These are phyloP conservation scores for Ceratocystis alfenasii DNA, from an alignment of 2,329 filamentous ascomycete genomes.

Conservation along the genomic window DNA sequence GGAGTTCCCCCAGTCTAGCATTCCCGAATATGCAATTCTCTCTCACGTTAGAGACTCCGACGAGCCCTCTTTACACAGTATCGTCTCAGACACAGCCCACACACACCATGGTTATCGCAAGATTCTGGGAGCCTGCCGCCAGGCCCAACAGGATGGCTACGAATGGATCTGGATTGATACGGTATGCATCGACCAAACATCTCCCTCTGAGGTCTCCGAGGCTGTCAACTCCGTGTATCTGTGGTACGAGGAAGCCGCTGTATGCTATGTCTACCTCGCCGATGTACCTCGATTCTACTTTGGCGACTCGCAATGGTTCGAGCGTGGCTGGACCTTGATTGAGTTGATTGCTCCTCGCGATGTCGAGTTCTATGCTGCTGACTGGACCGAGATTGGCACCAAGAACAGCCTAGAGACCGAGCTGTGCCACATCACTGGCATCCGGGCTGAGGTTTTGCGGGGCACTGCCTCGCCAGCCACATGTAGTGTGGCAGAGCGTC, in stretches of 20 bases:
- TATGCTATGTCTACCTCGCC: conserved; percentile 27
- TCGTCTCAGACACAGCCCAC: conserved; percentile 21
- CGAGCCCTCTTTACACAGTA: conserved; percentile 26
- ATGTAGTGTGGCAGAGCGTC: conserved; percentile 24
- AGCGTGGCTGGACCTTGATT: conserved; percentile 27
- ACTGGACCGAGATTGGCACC: conserved; percentile 27
- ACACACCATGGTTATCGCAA: conserved; percentile 23
- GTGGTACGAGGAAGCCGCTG: conserved; percentile 26
- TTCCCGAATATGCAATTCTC: conserved; percentile 28
- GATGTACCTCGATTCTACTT: conserved; percentile 24
- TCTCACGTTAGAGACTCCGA: conserved; percentile 29
- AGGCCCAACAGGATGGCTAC: conserved; percentile 24
- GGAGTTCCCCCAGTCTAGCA: conserved; percentile 16
- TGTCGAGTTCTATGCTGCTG: conserved; percentile 27
- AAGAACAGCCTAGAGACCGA: conserved; percentile 23
- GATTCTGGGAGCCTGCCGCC: conserved; percentile 23
- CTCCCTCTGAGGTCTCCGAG: conserved; percentile 26
- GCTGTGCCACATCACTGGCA: conserved; percentile 24
- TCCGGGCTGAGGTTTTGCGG: conserved; percentile 24
- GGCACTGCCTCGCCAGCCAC: conserved; percentile 10
- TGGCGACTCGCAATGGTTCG: conserved; percentile 25
- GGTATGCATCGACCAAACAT: conserved; percentile 28
- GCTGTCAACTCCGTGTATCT: conserved; percentile 27
- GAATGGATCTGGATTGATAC: conserved; percentile 27
- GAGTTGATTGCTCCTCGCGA: conserved; percentile 27